Base-by-base conservation (phyloP, 2,329 filamentous ascomycete genomes). In the Aspergillus niger region DNA sequence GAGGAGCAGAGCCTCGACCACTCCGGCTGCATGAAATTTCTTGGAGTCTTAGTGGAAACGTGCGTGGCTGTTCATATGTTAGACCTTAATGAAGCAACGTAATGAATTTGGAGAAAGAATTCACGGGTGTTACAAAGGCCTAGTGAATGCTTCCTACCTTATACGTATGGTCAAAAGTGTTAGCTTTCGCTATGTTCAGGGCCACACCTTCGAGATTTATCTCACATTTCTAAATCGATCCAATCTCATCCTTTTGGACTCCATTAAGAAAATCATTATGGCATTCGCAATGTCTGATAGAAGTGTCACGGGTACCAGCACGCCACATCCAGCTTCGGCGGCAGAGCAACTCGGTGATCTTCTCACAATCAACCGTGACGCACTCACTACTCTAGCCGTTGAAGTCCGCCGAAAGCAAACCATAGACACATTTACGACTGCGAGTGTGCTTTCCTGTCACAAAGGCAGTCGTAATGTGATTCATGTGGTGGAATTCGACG, bases 401-500 rank as follows among this genome's bases (percentile, higher is more conserved):
- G 30, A 44, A 3, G 26, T 47, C 53, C 53, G 53, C 6, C 41
- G 39, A 43, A 47, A 55, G 24, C 20, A 32, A 24, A 55, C 10
- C 11, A 55, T 26, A 8, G 30, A 55, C 53, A 32, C 39, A 3
- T 32, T 44, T 5, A 41, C 53, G 26, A 47, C 39, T 10, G 39
- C 24, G 10, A 24, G 11, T 17, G 10, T 55, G 8, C 6, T 55
- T 6, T n/a, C 36, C 10, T 38, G 30, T n/a, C 30, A 28, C 17
- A 5, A 20, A 13, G 53, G 53, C 24, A 43, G 38, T 17, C 20
- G 20, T 26, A 47, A 36, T 17, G 38, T 55, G 6, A 47, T 55
- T 7, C 39, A 55, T 44, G 26, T 55, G 22, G n/a, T 47, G 17
- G 41, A 44, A 36, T 55, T 55, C 17, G 30, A 44, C 26, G 53